Percentiles rank a stretch among this genome's conserved stretches.
Conservation (phyloP, 768 basidiomycete species). For the Boletus fagicola region DNA sequence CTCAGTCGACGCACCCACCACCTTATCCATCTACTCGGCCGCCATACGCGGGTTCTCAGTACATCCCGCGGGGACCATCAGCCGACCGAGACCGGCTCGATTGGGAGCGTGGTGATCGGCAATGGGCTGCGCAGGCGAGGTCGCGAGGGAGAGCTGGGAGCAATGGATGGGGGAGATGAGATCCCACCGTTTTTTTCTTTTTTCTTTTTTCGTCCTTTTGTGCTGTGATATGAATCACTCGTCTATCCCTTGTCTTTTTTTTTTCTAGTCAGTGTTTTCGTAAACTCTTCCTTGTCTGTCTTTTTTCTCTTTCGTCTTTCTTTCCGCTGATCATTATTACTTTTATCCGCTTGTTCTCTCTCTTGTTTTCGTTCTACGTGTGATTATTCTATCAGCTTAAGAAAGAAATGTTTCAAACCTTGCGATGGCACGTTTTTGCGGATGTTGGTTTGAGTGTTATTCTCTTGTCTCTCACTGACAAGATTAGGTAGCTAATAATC, state of each 20-base stretch:
- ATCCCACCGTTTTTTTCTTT: neutral
- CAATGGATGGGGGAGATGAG: slow-evolving; percentile 36
- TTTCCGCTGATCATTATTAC: slow-evolving; percentile 35
- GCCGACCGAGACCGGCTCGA: slow-evolving; percentile 51
- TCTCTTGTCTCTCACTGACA: neutral
- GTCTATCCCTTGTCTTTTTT: slow-evolving; percentile 1
- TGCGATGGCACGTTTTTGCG: neutral
- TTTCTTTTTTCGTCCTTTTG: neutral
- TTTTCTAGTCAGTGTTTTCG: neutral
- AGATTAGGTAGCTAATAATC: neutral
- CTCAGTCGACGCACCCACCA: slow-evolving; percentile 22
- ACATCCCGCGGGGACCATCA: slow-evolving; percentile 50
- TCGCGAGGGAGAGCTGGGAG: slow-evolving; percentile 36
- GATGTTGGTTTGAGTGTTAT: neutral
- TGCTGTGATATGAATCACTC: slow-evolving; percentile 12
- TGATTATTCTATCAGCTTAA: slow-evolving; percentile 11
- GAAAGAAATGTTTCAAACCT: slow-evolving; percentile 1
- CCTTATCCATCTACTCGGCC: slow-evolving; percentile 19
- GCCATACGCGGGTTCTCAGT: slow-evolving; percentile 30
- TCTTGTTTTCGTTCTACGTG: slow-evolving; percentile 6
- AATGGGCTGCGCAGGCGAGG: slow-evolving; percentile 28
- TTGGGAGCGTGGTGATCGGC: slow-evolving; percentile 45
- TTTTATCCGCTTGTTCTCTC: slow-evolving; percentile 17
- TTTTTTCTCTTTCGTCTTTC: slow-evolving; percentile 2
- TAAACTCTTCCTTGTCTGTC: neutral